phyloP scores from a whole-genome alignment of 1,139 yeast genomes.

The Yamadazyma atmosphaerica region DNA sequence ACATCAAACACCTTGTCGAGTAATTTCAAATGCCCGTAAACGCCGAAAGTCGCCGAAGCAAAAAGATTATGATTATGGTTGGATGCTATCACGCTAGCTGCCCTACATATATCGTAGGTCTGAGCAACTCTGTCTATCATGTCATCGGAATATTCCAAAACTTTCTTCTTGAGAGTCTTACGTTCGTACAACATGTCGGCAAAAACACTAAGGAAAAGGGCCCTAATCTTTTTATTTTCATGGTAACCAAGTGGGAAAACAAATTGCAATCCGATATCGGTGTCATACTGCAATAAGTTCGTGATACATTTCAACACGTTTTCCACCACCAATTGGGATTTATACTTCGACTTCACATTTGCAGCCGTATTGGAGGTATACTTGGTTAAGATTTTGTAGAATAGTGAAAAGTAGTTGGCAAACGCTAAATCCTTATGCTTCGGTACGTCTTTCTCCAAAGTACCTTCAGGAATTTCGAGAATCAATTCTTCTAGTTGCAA shows the following conservation, averaged over 20 bases:
- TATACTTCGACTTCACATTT: slow-evolving; percentile 42
- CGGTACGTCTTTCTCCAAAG: slow-evolving; percentile 54
- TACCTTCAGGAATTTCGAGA: slow-evolving; percentile 63
- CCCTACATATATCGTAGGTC: slow-evolving; percentile 37
- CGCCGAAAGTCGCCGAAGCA: slow-evolving; percentile 67
- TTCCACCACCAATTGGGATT: slow-evolving; percentile 57
- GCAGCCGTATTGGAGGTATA: slow-evolving; percentile 36
- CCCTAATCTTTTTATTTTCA: slow-evolving; percentile 60
- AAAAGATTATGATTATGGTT: slow-evolving; percentile 47
- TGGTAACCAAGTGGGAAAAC: slow-evolving; percentile 82
- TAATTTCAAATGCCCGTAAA: slow-evolving; percentile 54
- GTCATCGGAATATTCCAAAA: slow-evolving; percentile 24
- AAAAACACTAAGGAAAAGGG: slow-evolving; percentile 76
- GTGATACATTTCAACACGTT: slow-evolving; percentile 70
- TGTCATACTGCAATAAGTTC: slow-evolving; percentile 68
- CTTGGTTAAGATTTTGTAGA: slow-evolving; percentile 69
- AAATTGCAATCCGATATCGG: slow-evolving; percentile 74
- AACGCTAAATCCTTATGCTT: slow-evolving; percentile 66
- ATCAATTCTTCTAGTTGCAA: slow-evolving; percentile 54
- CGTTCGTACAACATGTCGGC: slow-evolving; percentile 58
- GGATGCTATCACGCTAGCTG: slow-evolving; percentile 71
- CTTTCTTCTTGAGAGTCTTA: slow-evolving; percentile 23
- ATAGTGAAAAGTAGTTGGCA: slow-evolving; percentile 69
- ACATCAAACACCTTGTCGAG: slow-evolving; percentile 57
- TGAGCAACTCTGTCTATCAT: slow-evolving; percentile 20